These are phyloP conservation scores for Stephania cephalantha DNA, from an alignment of 164 flowering plant species.

Conservation along the genomic window DNA sequence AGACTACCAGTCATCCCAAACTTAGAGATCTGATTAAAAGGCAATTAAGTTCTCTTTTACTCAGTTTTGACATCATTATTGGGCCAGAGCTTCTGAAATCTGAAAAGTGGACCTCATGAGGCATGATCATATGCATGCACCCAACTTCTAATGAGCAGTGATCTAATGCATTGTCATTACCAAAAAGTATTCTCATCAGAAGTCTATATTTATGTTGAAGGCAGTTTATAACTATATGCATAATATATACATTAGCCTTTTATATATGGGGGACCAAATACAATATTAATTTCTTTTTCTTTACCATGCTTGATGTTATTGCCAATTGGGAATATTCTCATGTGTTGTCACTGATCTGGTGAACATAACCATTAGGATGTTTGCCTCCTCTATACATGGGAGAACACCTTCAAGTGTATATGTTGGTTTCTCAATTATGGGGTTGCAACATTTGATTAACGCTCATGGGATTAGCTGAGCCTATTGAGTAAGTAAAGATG, in stretches of 20 bases:
- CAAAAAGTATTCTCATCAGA: neutral
- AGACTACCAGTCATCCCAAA: too few species aligned
- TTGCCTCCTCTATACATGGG: neutral
- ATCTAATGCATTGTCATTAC: neutral
- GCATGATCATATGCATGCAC: neutral
- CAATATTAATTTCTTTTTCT: neutral
- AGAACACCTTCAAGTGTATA: neutral
- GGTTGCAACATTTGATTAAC: too few species aligned
- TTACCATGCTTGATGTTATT: neutral
- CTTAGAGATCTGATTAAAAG: neutral
- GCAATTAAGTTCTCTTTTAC: neutral
- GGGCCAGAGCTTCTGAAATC: neutral
- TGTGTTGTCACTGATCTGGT: conserved; percentile 1
- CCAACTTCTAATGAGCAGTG: neutral
- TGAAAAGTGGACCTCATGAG: neutral
- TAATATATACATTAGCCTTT: too few species aligned
- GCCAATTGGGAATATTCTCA: neutral
- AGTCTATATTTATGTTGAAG: too few species aligned
- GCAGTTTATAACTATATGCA: neutral
- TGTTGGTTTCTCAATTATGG: too few species aligned
- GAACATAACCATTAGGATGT: conserved; percentile 4
- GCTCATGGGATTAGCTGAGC: too few species aligned
- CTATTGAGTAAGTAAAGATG: too few species aligned
- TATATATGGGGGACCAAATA: neutral
- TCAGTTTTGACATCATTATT: neutral